phyloP scores from a whole-genome alignment of 176 grass and related monocot species.

The Luzula sylvatica region DNA sequence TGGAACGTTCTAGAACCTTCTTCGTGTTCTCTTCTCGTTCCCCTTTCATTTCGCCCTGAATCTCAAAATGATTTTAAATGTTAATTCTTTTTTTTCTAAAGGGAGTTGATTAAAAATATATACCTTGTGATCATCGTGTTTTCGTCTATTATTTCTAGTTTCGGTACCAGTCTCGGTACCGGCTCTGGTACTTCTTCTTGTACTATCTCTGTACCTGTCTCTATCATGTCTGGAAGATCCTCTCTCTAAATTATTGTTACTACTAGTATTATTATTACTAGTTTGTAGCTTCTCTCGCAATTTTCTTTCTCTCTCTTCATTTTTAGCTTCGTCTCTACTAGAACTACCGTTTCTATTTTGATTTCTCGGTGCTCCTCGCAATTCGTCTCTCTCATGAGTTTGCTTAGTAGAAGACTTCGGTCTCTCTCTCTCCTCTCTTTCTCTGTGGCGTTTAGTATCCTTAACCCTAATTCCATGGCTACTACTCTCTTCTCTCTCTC shows the following conservation, averaged over 20 bases:
- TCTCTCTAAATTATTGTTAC: slow-evolving; percentile 22
- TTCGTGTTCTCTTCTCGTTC: slow-evolving; percentile 67
- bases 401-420: slow-evolving; percentile 30
- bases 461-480: slow-evolving; percentile 44
- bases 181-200: slow-evolving; percentile 61
- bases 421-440: slow-evolving; percentile 80
- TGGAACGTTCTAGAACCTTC: slow-evolving; percentile 20
- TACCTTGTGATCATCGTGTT: too few relatives aligned
- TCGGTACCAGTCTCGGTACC: slow-evolving; percentile 28
- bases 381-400: slow-evolving; percentile 72
- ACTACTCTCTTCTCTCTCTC: slow-evolving; percentile 53
- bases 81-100: too few relatives aligned
- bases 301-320: slow-evolving; percentile 22
- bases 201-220: slow-evolving; percentile 67
- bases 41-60: too few relatives aligned
- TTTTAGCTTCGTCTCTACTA: slow-evolving; percentile 6
- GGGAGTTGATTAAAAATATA: too few relatives aligned
- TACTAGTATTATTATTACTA: slow-evolving; percentile 9
- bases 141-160: not conserved
- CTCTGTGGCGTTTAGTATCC: slow-evolving; percentile 52
- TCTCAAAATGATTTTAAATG: too few relatives aligned
- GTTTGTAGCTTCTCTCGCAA: slow-evolving; percentile 48
- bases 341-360: not conserved
- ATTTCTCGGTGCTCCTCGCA: slow-evolving; percentile 36
- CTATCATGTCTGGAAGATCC: slow-evolving; percentile 68